Conservation (phyloP, 2,329 filamentous ascomycete species). For the Fusarium verticillioides region DNA sequence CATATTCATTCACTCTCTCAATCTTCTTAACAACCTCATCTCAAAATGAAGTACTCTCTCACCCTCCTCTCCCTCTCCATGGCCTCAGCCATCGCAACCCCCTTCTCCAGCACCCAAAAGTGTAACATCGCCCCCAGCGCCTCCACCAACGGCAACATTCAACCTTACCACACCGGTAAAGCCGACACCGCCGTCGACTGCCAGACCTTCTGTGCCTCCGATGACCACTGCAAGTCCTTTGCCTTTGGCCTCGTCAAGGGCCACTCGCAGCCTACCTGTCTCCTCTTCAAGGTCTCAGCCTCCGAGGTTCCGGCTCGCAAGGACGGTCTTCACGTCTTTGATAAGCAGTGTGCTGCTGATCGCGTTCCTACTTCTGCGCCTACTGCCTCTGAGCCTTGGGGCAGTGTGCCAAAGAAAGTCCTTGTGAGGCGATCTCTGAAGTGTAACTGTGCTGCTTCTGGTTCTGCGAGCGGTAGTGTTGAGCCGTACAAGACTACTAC, state of each 20-base stretch:
- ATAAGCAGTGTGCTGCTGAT: neutral
- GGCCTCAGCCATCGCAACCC: neutral
- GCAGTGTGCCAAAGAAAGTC: neutral
- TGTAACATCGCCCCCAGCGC: slow-evolving; percentile 1
- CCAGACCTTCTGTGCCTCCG: slow-evolving; percentile 5
- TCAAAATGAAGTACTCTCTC: slow-evolving; percentile 17
- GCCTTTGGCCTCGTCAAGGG: slow-evolving; percentile 5
- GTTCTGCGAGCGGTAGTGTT: neutral
- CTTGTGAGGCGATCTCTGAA: neutral
- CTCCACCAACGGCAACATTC: neutral
- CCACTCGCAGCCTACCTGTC: neutral
- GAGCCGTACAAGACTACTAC: slow-evolving; percentile 1
- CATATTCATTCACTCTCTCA: neutral
- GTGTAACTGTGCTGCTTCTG: slow-evolving; percentile 17
- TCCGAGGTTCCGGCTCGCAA: neutral
- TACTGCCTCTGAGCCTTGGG: slow-evolving; percentile 7
- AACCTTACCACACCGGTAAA: neutral
- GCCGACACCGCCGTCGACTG: slow-evolving; percentile 10
- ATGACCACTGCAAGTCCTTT: neutral
- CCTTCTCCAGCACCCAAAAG: neutral
- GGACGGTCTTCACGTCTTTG: slow-evolving; percentile 11
- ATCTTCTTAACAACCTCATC: neutral
- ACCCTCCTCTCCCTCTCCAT: slow-evolving; percentile 1
- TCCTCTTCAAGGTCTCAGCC: neutral
- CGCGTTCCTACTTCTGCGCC: neutral